Base-by-base conservation (phyloP, 2,329 filamentous ascomycete species). In the Talaromyces sp. region DNA sequence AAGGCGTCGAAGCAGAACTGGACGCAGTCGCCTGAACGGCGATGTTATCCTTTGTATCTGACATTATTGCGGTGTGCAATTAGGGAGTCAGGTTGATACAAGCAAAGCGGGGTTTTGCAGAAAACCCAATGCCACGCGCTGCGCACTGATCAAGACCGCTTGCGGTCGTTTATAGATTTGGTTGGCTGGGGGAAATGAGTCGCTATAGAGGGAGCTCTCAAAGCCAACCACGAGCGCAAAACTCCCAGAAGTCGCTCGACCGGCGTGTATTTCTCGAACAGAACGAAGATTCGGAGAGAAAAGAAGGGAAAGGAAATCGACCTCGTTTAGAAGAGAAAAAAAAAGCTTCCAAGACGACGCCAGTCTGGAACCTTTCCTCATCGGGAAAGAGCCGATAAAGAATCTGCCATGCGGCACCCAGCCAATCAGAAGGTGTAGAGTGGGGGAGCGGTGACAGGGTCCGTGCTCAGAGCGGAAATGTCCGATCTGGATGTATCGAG, bases 221-320 rank as follows among this genome's bases (percentile, higher is more conserved):
- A 70, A 49, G 46, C 53, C 55, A 65, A 58, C 58, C 71, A 75
- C 75, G 76, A 80, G 77, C 80, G 79, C 80, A 82, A 82, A 82
- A 79, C 79, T 77, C 77, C 68, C 75, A 64, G 72, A 82, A 82
- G 80, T 82, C 80, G 79, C 79, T 79, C 78, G 74, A 70, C 29
- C 39, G 53, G 61, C 54, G 48, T 57, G 56, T 60, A 45, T 37
- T 47, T 51, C 20, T 51, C 36, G 37, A 47, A 36, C 52, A 47
- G 32, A 54, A 47, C 46, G 49, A 39, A 32, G 33, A 47, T 52
- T 39, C 32, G 36, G 46, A 42, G 29, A 51, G 41, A 47, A 48
- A 47, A 43, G 54, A 57, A 57, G 54, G 54, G 55, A 49, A 50
- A 51, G 41, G 36, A 42, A 49, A 17, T 40, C n/a, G 35, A 37